Evolutionary conservation across 768 basidiomycete species (phyloP).

Genomic region (Myochromella boudieri): DNA sequence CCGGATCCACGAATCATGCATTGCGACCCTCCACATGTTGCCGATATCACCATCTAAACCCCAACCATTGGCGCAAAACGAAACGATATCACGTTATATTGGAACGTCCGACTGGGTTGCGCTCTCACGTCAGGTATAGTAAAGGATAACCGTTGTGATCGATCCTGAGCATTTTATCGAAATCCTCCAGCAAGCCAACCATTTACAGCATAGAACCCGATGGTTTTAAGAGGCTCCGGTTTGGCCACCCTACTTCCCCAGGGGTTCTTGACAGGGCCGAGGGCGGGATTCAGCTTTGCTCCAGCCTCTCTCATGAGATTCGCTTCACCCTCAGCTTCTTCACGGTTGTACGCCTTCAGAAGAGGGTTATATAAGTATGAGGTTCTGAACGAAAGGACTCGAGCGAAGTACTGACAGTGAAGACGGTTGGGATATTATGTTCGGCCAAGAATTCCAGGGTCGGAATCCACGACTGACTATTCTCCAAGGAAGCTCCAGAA

Average conservation of each 20-base stretch:
- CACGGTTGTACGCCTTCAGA: conserved; percentile 31
- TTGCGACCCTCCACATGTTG: too few species aligned
- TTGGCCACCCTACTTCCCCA: conserved; percentile 31
- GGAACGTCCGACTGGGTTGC: too few species aligned
- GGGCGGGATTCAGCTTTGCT: conserved; percentile 22
- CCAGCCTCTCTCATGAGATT: conserved; percentile 21
- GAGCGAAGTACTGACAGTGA: conserved; percentile 26
- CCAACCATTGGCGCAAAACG: too few species aligned
- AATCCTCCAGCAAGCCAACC: conserved; percentile 38
- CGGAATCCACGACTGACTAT: conserved; percentile 21
- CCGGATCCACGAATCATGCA: too few species aligned
- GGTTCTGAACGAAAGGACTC: not conserved
- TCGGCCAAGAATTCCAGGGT: conserved; percentile 25
- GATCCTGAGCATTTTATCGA: too few species aligned
- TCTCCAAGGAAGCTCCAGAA: conserved; percentile 28
- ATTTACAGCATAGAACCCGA: conserved; percentile 34
- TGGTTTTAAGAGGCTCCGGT: conserved; percentile 27
- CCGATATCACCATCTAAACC: too few species aligned
- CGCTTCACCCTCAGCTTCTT: conserved; percentile 29
- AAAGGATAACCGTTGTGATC: too few species aligned
- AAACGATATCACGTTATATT: too few species aligned
- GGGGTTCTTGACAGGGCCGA: conserved; percentile 27
- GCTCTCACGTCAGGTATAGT: too few species aligned
- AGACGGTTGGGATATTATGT: conserved; percentile 27
- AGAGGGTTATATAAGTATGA: too few species aligned